Percentiles rank a stretch among this genome's conserved stretches.
These are phyloP conservation scores for Pascua sp. DNA, from an alignment of 1,284 basidiomycete species.

Conservation along the genomic window DNA sequence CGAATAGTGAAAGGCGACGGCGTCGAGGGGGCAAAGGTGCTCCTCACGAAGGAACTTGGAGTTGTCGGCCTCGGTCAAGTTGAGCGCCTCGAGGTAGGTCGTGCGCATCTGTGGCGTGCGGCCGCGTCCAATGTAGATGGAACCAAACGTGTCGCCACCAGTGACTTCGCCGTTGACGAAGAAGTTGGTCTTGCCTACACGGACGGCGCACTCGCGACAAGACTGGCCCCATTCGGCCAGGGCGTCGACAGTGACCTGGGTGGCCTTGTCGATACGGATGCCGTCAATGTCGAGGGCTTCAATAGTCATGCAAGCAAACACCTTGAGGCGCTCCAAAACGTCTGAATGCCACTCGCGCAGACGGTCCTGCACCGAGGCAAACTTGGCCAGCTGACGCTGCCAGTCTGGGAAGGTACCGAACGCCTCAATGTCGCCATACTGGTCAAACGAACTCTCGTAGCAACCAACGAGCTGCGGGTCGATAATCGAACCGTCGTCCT, in stretches of 20 bases:
- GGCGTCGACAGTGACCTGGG: slow-evolving; percentile 78
- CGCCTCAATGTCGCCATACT: slow-evolving; percentile 90
- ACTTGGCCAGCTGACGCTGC: slow-evolving; percentile 88
- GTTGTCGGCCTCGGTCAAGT: slow-evolving; percentile 56
- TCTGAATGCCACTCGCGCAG: slow-evolving; percentile 77
- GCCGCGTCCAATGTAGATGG: slow-evolving; percentile 81
- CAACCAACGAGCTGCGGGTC: slow-evolving; percentile 64
- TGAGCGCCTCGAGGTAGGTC: slow-evolving; percentile 62
- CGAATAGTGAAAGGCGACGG: slow-evolving; percentile 85
- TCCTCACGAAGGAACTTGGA: slow-evolving; percentile 74
- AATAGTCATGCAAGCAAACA: slow-evolving; percentile 78
- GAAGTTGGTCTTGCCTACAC: slow-evolving; percentile 76
- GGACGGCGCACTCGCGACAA: slow-evolving; percentile 67
- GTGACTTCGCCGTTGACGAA: slow-evolving; percentile 87
- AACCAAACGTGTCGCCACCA: slow-evolving; percentile 85
- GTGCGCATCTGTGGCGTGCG: slow-evolving; percentile 63
- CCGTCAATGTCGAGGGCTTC: slow-evolving; percentile 82
- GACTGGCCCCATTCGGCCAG: slow-evolving; percentile 69
- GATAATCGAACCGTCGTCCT: slow-evolving; percentile 65
- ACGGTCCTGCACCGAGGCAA: slow-evolving; percentile 90
- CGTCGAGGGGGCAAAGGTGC: slow-evolving; percentile 64
- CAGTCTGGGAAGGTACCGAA: slow-evolving; percentile 77
- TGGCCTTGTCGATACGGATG: slow-evolving; percentile 90
- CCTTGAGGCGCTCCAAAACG: slow-evolving; percentile 70
- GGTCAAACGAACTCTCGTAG: slow-evolving; percentile 77